Evolutionary conservation across 805 yeast species (phyloP).

Genomic region (Helenozyma rhizophorensis): DNA sequence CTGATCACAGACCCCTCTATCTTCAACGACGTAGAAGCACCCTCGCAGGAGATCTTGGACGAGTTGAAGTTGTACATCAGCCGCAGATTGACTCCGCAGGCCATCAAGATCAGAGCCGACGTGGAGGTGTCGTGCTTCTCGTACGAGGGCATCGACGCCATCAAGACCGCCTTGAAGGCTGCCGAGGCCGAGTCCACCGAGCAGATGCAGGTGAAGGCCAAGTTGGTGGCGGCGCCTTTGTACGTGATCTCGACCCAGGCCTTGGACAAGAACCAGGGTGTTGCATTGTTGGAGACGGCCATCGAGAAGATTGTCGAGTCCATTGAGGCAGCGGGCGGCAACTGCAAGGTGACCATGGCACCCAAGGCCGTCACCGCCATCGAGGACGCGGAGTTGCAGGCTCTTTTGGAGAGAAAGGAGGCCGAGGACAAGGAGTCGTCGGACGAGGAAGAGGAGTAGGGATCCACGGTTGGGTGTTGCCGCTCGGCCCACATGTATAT

Average conservation of each 20-base stretch:
- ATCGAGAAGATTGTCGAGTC: slow-evolving; percentile 69
- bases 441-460: slow-evolving; percentile 59
- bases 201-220: slow-evolving; percentile 83
- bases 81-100: slow-evolving; percentile 95
- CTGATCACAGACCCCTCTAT: slow-evolving; percentile 89
- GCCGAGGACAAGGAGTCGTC: slow-evolving; percentile 81
- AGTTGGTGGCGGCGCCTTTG: slow-evolving; percentile 95
- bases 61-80: slow-evolving; percentile 86
- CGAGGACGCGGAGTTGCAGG: slow-evolving; percentile 96
- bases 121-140: slow-evolving; percentile 95
- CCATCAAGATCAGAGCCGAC: slow-evolving; percentile 97
- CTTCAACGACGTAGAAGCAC: slow-evolving; percentile 74
- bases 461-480: slow-evolving; percentile 1
- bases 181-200: slow-evolving; percentile 86
- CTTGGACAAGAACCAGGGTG: slow-evolving; percentile 85
- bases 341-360: slow-evolving; percentile 90
- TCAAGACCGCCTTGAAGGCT: slow-evolving; percentile 78
- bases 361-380: slow-evolving; percentile 99
- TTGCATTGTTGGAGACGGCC: slow-evolving; percentile 72
- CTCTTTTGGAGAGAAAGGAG: slow-evolving; percentile 89
- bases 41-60: slow-evolving; percentile 68
- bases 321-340: slow-evolving; percentile 75
- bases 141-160: slow-evolving; percentile 97
- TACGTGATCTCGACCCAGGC: slow-evolving; percentile 92
- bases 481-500: slow-evolving; percentile 14